These are phyloP conservation scores for Circinella umbellata DNA, from an alignment of 371 early-diverging fungal genomes.

Conservation along the genomic window DNA sequence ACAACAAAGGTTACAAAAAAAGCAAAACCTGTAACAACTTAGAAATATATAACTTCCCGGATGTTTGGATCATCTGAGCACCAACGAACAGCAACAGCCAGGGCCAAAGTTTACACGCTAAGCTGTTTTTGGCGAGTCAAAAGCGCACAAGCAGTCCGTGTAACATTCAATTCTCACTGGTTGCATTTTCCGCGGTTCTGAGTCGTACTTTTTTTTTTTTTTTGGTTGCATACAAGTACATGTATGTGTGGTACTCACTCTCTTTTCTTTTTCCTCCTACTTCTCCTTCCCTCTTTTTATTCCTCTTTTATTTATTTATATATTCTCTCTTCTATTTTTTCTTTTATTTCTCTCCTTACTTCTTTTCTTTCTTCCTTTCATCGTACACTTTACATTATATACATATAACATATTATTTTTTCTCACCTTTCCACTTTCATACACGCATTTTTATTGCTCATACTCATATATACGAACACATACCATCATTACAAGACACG, in stretches of 20 bases:
- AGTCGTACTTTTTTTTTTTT: constrained; percentile 2
- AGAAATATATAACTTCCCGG: not conserved
- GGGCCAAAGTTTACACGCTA: not conserved
- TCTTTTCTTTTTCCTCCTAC: too few relatives aligned
- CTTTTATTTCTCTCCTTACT: not conserved
- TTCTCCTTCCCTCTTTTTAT: not conserved
- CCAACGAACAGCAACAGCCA: not conserved
- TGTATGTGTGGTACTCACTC: too few relatives aligned
- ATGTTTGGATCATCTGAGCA: constrained; percentile 4
- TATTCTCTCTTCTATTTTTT: not conserved
- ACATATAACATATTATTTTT: not conserved
- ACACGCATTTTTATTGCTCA: not conserved
- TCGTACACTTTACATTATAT: not conserved
- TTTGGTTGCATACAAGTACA: not conserved
- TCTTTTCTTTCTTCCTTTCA: not conserved
- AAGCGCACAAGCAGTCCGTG: constrained; percentile 7
- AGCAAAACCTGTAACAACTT: not conserved
- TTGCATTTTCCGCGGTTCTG: constrained; percentile 9
- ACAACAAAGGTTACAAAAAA: too few relatives aligned
- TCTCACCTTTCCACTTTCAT: not conserved
- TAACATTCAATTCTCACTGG: constrained; percentile 1
- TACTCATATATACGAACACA: not conserved
- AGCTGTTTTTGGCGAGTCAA: not conserved
- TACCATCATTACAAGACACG: not conserved
- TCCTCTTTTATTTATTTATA: not conserved